A percentile compares a stretch with the other conserved stretches of the same genome.
phyloP scores from a whole-genome alignment of 805 yeast genomes.

The Yarrowia sp. region DNA sequence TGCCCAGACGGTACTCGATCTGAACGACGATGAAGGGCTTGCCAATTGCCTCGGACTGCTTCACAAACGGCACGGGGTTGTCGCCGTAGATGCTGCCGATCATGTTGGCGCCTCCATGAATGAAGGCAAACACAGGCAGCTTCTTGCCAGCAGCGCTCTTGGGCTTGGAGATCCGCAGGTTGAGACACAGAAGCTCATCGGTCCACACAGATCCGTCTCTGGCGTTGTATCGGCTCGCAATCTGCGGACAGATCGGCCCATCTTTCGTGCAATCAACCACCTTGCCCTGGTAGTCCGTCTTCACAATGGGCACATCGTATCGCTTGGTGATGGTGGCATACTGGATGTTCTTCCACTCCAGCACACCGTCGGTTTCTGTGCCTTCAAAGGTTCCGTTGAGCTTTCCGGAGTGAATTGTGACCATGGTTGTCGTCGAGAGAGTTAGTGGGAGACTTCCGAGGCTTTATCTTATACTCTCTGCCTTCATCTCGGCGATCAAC shows the following conservation, averaged over 20 bases:
- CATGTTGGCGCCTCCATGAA: slow-evolving; percentile 28
- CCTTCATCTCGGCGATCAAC: neutral
- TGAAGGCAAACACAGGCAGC: slow-evolving; percentile 25
- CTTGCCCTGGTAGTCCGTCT: slow-evolving; percentile 23
- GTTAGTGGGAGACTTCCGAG: no score
- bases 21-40: slow-evolving; percentile 34
- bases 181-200: slow-evolving; percentile 2
- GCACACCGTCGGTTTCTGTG: neutral
- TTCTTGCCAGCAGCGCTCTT: neutral
- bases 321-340: neutral
- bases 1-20: slow-evolving; percentile 41
- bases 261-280: slow-evolving; percentile 29
- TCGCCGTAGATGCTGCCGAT: slow-evolving; percentile 22
- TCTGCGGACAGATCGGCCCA: slow-evolving; percentile 33
- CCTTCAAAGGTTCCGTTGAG: slow-evolving; percentile 15
- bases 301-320: slow-evolving; percentile 1
- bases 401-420: neutral
- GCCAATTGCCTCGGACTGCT: slow-evolving; percentile 28
- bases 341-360: slow-evolving; percentile 3
- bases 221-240: neutral
- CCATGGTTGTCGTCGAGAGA: neutral
- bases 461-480: neutral
- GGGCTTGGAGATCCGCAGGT: slow-evolving; percentile 9
- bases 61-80: slow-evolving; percentile 26
- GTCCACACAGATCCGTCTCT: neutral